These are phyloP conservation scores for Sarocladium strictum DNA, from an alignment of 2,329 filamentous ascomycete species.

Conservation along the genomic window DNA sequence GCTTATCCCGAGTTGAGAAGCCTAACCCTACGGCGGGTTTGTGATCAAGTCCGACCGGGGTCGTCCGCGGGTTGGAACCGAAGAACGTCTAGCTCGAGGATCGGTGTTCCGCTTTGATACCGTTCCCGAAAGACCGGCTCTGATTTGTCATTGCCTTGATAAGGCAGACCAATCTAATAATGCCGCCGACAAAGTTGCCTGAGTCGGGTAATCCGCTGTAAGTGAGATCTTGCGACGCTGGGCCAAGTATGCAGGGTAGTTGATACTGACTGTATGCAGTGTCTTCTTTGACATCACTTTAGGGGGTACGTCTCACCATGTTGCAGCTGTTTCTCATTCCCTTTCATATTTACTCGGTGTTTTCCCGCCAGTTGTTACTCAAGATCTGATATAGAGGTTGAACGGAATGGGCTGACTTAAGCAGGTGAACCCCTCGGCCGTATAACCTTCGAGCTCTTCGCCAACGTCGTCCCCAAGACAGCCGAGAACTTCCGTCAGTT, in stretches of 20 bases:
- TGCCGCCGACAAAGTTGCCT: constrained; percentile 41
- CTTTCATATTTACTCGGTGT: too few species aligned
- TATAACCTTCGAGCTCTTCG: constrained; percentile 87
- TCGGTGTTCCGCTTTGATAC: background rate
- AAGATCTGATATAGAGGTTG: too few species aligned
- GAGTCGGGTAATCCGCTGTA: constrained; percentile 43
- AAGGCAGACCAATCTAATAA: constrained; percentile 13
- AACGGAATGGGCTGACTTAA: background rate
- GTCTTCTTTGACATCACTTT: constrained; percentile 76
- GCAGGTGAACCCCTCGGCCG: constrained; percentile 79
- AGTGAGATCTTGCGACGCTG: constrained; percentile 16
- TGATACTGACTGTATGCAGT: constrained; percentile 21
- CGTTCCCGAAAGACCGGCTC: background rate
- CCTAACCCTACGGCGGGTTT: background rate
- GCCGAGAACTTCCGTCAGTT: constrained; percentile 97
- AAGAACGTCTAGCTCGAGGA: background rate
- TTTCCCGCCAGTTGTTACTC: too few species aligned
- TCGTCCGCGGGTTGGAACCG: background rate
- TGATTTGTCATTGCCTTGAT: background rate
- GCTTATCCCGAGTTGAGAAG: background rate
- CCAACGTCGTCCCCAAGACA: constrained; percentile 75
- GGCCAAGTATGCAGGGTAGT: background rate
- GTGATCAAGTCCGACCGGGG: background rate
- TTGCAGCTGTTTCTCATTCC: constrained; percentile 4
- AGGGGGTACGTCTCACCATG: constrained; percentile 51